phyloP scores from a whole-genome alignment of 1,284 basidiomycete species.

The Ceratobasidium sp. region DNA sequence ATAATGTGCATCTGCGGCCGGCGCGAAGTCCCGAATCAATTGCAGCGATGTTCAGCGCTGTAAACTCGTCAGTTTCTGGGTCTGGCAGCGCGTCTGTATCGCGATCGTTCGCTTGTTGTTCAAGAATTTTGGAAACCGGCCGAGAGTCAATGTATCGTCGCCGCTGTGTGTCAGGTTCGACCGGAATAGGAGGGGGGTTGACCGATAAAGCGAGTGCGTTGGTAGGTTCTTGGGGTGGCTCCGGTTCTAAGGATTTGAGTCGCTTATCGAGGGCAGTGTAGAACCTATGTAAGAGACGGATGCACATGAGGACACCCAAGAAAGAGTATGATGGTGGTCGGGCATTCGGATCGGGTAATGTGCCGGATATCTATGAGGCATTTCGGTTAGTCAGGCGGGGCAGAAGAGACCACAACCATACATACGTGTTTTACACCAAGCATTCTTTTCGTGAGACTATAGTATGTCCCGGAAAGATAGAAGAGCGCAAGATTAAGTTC shows the following conservation, averaged over 20 bases:
- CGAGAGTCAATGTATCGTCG: conserved; percentile 40
- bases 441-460: conserved; percentile 74
- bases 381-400: neutral
- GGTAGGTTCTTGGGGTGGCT: conserved; percentile 25
- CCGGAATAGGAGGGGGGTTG: conserved; percentile 18
- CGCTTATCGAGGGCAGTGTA: conserved; percentile 41
- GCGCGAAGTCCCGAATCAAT: conserved; percentile 55
- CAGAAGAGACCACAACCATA: conserved; percentile 32
- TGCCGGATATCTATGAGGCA: conserved; percentile 67
- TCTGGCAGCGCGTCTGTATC: conserved; percentile 25
- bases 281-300: conserved; percentile 73
- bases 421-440: conserved; percentile 76
- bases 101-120: conserved; percentile 21
- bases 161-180: conserved; percentile 30
- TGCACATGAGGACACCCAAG: conserved; percentile 74
- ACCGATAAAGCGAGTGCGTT: conserved; percentile 28
- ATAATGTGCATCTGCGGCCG: conserved; percentile 81
- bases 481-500: conserved; percentile 85
- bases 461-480: conserved; percentile 80
- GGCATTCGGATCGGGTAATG: conserved; percentile 71
- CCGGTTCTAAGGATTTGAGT: conserved; percentile 16
- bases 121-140: conserved; percentile 26
- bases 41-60: conserved; percentile 44
- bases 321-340: conserved; percentile 84
- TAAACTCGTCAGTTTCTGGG: conserved; percentile 23